Conservation (phyloP, 2,329 filamentous ascomycete species). For the Diplodia mutila region DNA sequence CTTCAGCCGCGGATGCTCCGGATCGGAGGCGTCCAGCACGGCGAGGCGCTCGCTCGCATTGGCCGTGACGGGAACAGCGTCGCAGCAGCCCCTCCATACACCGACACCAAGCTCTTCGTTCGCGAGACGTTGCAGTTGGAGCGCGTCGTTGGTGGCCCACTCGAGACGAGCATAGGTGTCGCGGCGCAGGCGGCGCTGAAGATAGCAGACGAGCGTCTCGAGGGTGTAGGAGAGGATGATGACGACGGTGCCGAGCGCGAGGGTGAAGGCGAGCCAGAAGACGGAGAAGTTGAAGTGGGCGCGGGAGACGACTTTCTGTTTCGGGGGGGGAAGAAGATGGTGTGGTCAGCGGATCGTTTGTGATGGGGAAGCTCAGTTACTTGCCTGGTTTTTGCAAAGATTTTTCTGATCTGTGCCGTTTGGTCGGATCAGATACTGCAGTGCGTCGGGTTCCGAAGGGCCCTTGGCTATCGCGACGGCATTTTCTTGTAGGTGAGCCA, state of each 20-base stretch:
- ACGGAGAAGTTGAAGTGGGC: slow-evolving; percentile 31
- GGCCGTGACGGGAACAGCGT: background rate
- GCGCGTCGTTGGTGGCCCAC: slow-evolving; percentile 25
- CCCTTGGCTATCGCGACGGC: slow-evolving; percentile 8
- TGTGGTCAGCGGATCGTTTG: accelerated
- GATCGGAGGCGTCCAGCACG: slow-evolving; percentile 2
- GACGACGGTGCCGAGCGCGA: slow-evolving; percentile 30
- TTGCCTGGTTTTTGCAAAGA: background rate
- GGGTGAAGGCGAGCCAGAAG: slow-evolving; percentile 32
- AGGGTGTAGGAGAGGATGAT: slow-evolving; percentile 29
- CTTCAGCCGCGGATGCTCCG: background rate
- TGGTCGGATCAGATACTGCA: background rate
- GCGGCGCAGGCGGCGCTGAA: slow-evolving; percentile 19
- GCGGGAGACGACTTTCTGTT: slow-evolving; percentile 28
- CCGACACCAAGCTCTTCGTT: slow-evolving; percentile 23
- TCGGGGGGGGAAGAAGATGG: background rate
- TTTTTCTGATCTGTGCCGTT: background rate
- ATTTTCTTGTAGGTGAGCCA: slow-evolving; percentile 26
- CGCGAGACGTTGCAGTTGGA: slow-evolving; percentile 26
- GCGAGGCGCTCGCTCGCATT: background rate
- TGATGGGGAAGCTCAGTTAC: background rate
- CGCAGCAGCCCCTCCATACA: slow-evolving; percentile 25
- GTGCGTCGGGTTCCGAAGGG: background rate
- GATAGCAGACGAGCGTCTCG: background rate
- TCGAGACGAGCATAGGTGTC: slow-evolving; percentile 27